Evolutionary conservation across 805 yeast species (phyloP), one percentile per base, ranked within the genome.

Genomic region (Wickerhamiella vanderwaltii): DNA sequence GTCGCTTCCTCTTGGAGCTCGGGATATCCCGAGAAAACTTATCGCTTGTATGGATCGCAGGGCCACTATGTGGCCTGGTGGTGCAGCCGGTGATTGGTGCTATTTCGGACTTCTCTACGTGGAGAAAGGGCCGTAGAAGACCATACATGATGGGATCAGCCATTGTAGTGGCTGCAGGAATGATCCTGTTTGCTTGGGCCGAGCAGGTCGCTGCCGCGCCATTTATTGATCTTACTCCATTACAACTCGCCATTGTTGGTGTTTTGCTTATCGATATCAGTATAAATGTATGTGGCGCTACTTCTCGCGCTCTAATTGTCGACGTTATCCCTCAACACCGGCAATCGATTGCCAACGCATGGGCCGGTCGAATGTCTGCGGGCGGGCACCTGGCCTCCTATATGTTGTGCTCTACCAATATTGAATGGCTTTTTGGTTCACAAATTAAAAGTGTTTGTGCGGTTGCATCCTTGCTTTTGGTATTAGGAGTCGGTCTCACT

Each of bases 341-440:
- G 48, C 81, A 76, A 49, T 72, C 69, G 42, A 51, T 60, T 4
- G 77, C 79, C 7, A 75, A 75, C 52, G 80, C 79, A 1, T 72
- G 77, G 78, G 81, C 79, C 1, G 78, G 80, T 1, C 59, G 77
- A 37, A 65, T 76, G 74, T 72, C 73, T 39, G 76, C 80, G 0
- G 61, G 62, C 1, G 77, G 77, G 47, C 76, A 75, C 46, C 71
- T 76, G 9, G 49, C 69, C 17, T 79, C 80, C 3, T 76, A 71
- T 52, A 64, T 66, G 48, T 48, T 76, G 28, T 77, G 78, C 3
- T 60, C 76, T 0, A 47, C 70, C 24, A 63, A 73, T 43, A 52
- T 75, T 34, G 59, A 64, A 1, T 71, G 1, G 59, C 57, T 35
- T 48, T 73, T 18, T 15, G 41, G 41, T 5, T n/a, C 25, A 18